Evolutionary conservation across 306 rosid genomes (phyloP).

Genomic region (Acacia acuminata): DNA sequence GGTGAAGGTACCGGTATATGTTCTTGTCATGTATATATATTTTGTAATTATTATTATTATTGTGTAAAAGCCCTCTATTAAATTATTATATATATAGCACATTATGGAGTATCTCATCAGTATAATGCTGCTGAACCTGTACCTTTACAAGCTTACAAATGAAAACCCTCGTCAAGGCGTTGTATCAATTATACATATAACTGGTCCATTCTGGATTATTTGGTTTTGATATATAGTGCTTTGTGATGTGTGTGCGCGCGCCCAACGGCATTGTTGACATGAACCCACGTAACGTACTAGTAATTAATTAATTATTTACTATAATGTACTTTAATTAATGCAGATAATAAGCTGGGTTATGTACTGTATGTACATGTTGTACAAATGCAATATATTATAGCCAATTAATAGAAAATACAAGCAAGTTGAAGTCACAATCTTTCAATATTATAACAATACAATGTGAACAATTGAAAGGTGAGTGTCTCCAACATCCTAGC

Average conservation of each 20-base stretch:
- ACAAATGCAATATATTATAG: not conserved
- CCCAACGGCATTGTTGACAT: not conserved
- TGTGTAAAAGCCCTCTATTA: not conserved
- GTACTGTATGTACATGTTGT: not conserved
- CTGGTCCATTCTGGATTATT: not conserved
- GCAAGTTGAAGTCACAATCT: not conserved
- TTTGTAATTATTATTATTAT: not conserved
- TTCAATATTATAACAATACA: not conserved
- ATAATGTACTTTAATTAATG: not conserved
- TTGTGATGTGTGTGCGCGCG: not conserved
- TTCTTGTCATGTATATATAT: not conserved
- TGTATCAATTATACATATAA: not conserved
- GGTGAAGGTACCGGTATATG: not conserved
- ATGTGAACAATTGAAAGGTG: conserved; percentile 18
- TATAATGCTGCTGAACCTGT: not conserved
- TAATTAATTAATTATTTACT: not conserved
- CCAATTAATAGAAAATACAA: not conserved
- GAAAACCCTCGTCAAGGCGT: not conserved
- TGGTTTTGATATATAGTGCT: not conserved
- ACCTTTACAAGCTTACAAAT: not conserved
- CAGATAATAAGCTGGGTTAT: not conserved
- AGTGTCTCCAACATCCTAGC: not conserved
- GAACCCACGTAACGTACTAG: not conserved
- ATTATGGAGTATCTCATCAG: not conserved
- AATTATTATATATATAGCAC: not conserved